Conservation (phyloP, 2,329 filamentous ascomycete species). For the Aspergillus proliferans region DNA sequence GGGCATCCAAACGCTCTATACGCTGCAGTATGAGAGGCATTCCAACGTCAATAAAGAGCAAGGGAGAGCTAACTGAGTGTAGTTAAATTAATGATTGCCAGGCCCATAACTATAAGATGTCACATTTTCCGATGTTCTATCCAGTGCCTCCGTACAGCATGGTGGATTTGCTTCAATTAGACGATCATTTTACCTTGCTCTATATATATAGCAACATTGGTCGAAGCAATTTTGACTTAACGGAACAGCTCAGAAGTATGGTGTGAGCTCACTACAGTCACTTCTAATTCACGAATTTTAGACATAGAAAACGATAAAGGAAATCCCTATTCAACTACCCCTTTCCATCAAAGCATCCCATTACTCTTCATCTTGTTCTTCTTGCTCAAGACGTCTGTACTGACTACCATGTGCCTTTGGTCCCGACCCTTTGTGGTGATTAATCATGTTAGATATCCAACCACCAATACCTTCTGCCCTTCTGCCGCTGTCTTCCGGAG, state of each 20-base stretch:
- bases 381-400: conserved; percentile 43
- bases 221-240: neutral
- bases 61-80: neutral
- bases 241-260: too few relatives aligned
- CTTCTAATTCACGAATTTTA: neutral
- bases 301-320: neutral
- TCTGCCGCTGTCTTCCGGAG: conserved; percentile 27
- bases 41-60: neutral
- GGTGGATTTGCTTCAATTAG: neutral
- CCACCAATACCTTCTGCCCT: conserved; percentile 56
- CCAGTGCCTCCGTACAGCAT: neutral
- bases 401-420: conserved; percentile 37
- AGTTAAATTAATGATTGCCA: neutral
- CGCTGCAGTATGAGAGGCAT: neutral
- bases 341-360: neutral
- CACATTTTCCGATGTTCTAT: neutral
- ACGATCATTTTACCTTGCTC: neutral
- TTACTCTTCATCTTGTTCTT: conserved; percentile 32
- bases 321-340: neutral
- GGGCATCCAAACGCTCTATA: neutral
- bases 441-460: conserved; percentile 64
- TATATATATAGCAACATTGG: neutral
- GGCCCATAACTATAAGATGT: neutral
- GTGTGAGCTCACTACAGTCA: too few relatives aligned
- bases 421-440: conserved; percentile 38